A percentile compares a stretch with the other conserved stretches of the same genome.
phyloP scores from a whole-genome alignment of 2,329 filamentous ascomycete genomes.

The Colletotrichum musae region DNA sequence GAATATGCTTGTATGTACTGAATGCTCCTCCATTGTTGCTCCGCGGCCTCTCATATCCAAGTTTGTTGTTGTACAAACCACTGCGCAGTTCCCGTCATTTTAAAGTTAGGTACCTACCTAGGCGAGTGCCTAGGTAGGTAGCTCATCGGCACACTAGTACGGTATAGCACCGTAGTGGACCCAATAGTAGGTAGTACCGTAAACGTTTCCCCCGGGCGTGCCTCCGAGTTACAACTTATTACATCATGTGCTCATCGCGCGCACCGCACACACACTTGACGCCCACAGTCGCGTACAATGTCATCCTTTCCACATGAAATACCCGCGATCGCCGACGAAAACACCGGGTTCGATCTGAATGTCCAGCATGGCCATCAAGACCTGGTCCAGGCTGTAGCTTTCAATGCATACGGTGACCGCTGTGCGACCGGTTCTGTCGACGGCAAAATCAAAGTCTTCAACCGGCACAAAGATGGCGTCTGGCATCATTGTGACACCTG shows the following conservation, averaged over 20 bases:
- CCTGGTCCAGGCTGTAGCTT: conserved; percentile 86
- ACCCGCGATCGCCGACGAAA: conserved; percentile 61
- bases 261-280: conserved; percentile 47
- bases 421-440: conserved; percentile 94
- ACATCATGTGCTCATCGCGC: neutral
- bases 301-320: conserved; percentile 38
- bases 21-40: too few species aligned
- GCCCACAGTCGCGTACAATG: conserved; percentile 57
- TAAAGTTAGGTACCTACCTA: too few species aligned
- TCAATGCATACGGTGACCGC: conserved; percentile 93
- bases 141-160: too few species aligned
- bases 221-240: too few species aligned
- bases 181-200: too few species aligned
- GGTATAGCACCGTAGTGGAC: too few species aligned
- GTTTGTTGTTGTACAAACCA: too few species aligned
- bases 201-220: too few species aligned
- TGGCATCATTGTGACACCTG: conserved; percentile 91
- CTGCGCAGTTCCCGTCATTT: too few species aligned
- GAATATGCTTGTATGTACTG: too few species aligned
- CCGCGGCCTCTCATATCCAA: too few species aligned
- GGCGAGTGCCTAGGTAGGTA: too few species aligned
- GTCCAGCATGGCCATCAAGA: conserved; percentile 84
- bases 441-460: conserved; percentile 93
- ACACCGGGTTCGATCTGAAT: conserved; percentile 69
- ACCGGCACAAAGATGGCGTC: conserved; percentile 81